Base-by-base conservation (phyloP, 768 basidiomycete species). In the Fomitopsis pulvina region DNA sequence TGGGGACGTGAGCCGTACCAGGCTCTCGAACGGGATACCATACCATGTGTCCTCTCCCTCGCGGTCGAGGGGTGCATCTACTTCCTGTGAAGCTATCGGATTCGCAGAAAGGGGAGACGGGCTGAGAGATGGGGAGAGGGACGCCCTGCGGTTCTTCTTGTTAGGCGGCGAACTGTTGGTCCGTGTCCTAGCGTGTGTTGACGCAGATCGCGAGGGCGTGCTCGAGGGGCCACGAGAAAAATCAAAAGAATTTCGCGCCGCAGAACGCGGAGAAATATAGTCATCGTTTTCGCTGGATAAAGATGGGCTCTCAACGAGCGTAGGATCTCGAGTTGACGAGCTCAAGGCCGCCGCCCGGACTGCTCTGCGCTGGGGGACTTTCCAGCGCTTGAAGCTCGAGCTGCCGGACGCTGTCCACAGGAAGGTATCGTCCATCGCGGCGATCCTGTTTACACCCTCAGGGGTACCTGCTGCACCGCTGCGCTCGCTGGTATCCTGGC, bases 401-500 rank as follows among this genome's bases (percentile, higher is more conserved):
- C 75, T 81, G 6, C 90, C 87, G 1, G 85, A 85, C 0, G 93
- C 92, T 0, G 93, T 91, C 94, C 94, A 98, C 3, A 97, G 75
- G 29, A 85, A 74, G 46, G 79, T 76, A 60, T 96, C 89, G 57
- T 93, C 90, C 71, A 89, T 79, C 1, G 78, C 83, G 20, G 85
- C 78, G 41, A 97, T 83, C 61, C 82, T 83, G 68, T 88, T 89
- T 61, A 98, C 82, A 7, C 87, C 87, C 37, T 84, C 88, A 1
- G 66, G 66, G 0, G 73, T 47, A 41, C 51, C 50, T 9, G 50
- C 30, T 10, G 52, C 61, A 8, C 63, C 57, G 4, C 60, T 65
- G 8, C 64, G 60, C 6, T 77, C 75, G 20, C 71, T 60, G n/a
- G 72, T 60, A 59, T 83, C 84, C 62, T 83, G 81, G 52, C 87